Base-by-base conservation (phyloP, 805 yeast species). In the Cyberlindnera maritima region DNA sequence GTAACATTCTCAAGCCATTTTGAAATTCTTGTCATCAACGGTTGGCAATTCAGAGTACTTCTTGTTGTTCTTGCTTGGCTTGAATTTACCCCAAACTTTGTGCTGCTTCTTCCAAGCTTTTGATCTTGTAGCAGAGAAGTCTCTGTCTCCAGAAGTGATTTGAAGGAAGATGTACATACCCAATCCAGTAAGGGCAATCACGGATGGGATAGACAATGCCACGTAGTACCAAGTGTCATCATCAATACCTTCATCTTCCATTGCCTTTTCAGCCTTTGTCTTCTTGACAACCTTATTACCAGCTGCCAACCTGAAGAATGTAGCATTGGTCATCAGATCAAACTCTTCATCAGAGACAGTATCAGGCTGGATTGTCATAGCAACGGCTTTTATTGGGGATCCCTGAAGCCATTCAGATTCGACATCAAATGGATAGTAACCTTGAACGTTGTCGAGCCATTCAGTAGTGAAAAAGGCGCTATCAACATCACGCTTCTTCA, bases 291-390 rank as follows among this genome's bases (percentile, higher is more conserved):
- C 74, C 62, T 75, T 61, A 12, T 71, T 55, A 29, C 75, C 73
- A 54, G 58, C 53, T 54, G 72, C 52, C 56, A 68, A 57, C 33
- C 56, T 61, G 39, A 86, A 79, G 36, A 73, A 60, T 3, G 85
- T 77, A 19, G 82, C 81, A 54, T 77, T 71, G 38, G 70, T 62
- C 52, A 79, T 52, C 13, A 79, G 68, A 50, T 79, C 72, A 59
- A 85, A 85, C 2, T 83, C 91, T 3, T 82, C 88, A 62, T 83
- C 89, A 3, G 71, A 58, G 17, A 83, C 71, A 38, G 70, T 70
- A 45, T 80, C 84, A 1, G 95, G 92, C 65, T 90, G 96, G 40
- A 89, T 74, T 3, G 91, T 72, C 36, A 89, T 66, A 41, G 83
- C 70, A 12, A 86, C 20, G 31, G 46, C 46, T 32, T 42, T 36